These are phyloP conservation scores for Dipteronia sinensis DNA, from an alignment of 345 rosid species.

Conservation along the genomic window DNA sequence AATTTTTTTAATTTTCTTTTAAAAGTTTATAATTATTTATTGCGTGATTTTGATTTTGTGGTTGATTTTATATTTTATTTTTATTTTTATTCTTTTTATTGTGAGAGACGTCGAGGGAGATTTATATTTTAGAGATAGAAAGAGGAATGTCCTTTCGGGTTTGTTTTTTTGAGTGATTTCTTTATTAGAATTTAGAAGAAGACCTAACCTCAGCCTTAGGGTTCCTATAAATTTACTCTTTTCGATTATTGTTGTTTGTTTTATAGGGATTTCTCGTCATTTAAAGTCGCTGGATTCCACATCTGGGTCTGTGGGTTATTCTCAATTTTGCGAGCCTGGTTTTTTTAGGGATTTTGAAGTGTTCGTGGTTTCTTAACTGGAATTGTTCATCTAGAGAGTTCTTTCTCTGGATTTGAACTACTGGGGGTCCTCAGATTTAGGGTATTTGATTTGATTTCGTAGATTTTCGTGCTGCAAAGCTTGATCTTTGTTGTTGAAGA, in stretches of 20 bases:
- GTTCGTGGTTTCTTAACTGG: conserved; percentile 12
- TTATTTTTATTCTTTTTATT: conserved; percentile 22
- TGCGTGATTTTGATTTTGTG: conserved; percentile 35
- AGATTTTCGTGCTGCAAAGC: conserved; percentile 7
- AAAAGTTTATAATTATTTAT: conserved; percentile 29
- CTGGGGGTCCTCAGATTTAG: conserved; percentile 24
- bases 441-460: conserved; percentile 33
- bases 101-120: conserved; percentile 17
- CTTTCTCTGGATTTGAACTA: conserved; percentile 23
- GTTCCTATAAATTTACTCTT: conserved; percentile 33
- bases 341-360: conserved; percentile 26
- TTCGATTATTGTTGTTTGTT: neutral
- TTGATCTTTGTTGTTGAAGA: too few relatives aligned
- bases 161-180: conserved; percentile 32
- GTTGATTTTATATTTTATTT: conserved; percentile 27
- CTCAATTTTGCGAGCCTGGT: conserved; percentile 21
- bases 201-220: conserved; percentile 36
- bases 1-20: conserved; percentile 24
- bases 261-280: conserved; percentile 10
- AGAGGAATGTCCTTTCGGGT: conserved; percentile 34
- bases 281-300: conserved; percentile 23
- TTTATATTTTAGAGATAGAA: conserved; percentile 35
- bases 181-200: conserved; percentile 18
- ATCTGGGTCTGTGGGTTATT: conserved; percentile 25
- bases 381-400: conserved; percentile 13